Evolutionary conservation across 768 basidiomycete species (phyloP).

Genomic region (Amanita exitialis): DNA sequence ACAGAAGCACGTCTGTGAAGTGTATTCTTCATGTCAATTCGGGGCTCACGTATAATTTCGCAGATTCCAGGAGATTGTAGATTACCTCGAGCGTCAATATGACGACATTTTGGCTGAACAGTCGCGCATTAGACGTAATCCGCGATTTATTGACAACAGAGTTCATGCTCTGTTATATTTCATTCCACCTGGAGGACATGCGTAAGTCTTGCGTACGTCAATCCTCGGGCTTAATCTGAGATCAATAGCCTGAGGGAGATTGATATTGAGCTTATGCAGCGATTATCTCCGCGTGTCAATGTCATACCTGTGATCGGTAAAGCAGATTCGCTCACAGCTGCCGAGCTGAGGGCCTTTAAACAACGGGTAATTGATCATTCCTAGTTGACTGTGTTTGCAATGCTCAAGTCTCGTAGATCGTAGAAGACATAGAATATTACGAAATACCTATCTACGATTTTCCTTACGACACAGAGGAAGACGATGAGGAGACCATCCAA

Average conservation of each 20-base stretch:
- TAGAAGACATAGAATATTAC: constrained; percentile 90
- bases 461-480: constrained; percentile 89
- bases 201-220: constrained; percentile 36
- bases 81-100: constrained; percentile 85
- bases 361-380: constrained; percentile 37
- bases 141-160: constrained; percentile 83
- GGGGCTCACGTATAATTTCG: not conserved
- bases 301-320: constrained; percentile 90
- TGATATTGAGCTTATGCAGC: constrained; percentile 89
- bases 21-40: not conserved
- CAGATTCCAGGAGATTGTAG: constrained; percentile 84
- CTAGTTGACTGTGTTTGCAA: not conserved
- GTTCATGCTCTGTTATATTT: constrained; percentile 87
- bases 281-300: constrained; percentile 83
- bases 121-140: constrained; percentile 89
- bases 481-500: constrained; percentile 84
- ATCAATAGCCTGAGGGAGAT: constrained; percentile 64
- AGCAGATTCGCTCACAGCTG: constrained; percentile 76
- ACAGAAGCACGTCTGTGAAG: constrained; percentile 64
- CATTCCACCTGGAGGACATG: constrained; percentile 80
- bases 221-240: constrained; percentile 7
- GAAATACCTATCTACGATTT: constrained; percentile 91
- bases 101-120: constrained; percentile 85
- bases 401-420: constrained; percentile 39
- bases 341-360: constrained; percentile 78